phyloP scores from a whole-genome alignment of 164 flowering plant genomes.

The Berberis vulgaris region DNA sequence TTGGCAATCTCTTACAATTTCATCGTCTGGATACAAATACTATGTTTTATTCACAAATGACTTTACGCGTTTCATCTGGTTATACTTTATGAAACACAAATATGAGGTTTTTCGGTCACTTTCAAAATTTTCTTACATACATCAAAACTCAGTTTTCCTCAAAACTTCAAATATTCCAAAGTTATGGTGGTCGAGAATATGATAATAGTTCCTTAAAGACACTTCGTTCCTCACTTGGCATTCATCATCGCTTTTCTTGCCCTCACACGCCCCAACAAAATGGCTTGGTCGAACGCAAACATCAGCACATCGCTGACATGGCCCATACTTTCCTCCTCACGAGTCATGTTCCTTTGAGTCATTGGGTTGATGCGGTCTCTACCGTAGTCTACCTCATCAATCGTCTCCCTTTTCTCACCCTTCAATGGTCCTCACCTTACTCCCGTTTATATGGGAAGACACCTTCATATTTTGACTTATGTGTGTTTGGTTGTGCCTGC shows the following conservation, averaged over 20 bases:
- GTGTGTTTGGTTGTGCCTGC: slow-evolving; percentile 1
- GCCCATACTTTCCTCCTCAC: not conserved
- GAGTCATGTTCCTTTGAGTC: not conserved
- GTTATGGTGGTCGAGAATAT: not conserved
- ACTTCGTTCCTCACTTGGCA: not conserved
- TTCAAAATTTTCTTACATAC: not conserved
- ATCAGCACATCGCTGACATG: not conserved
- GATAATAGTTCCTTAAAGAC: not conserved
- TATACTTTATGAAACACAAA: too few relatives aligned
- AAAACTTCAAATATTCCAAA: not conserved
- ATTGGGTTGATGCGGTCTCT: not conserved
- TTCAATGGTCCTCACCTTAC: not conserved
- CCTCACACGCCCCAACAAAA: not conserved
- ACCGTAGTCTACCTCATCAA: not conserved
- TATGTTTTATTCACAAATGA: not conserved
- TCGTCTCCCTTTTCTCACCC: not conserved
- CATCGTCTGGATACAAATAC: not conserved
- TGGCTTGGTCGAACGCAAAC: not conserved
- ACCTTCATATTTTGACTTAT: not conserved
- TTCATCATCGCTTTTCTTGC: slow-evolving; percentile 1
- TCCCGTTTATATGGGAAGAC: not conserved
- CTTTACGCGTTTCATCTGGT: not conserved
- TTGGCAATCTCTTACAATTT: not conserved
- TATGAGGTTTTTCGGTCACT: not conserved
- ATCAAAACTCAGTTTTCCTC: not conserved